Evolutionary conservation across 1,139 yeast species (phyloP).

Genomic region (Wickerhamomyces sp.): DNA sequence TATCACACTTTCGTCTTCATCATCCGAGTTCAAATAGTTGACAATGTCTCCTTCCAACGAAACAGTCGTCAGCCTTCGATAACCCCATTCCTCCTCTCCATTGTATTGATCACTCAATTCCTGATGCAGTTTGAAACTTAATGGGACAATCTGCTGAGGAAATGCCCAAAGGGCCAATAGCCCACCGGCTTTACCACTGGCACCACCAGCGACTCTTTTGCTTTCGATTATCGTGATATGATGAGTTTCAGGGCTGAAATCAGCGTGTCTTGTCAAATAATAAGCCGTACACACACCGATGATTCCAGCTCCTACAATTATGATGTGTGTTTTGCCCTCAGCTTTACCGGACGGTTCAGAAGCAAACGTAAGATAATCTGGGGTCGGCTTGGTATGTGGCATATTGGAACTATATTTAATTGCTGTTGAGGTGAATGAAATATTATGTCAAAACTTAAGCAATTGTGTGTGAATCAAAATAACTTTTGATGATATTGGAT

Average conservation of each 20-base stretch:
- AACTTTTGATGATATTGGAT: no score
- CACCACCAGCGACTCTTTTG: constrained; percentile 94
- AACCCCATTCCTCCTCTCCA: constrained; percentile 90
- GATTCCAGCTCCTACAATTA: constrained; percentile 90
- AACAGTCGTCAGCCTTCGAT: constrained; percentile 80
- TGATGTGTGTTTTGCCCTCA: constrained; percentile 60
- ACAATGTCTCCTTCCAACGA: constrained; percentile 80
- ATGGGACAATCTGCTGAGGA: constrained; percentile 89
- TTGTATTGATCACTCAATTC: constrained; percentile 71
- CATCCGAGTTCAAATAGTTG: constrained; percentile 20
- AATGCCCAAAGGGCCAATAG: constrained; percentile 93
- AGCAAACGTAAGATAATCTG: constrained; percentile 28
- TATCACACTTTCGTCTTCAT: constrained; percentile 8
- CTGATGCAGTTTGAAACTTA: constrained; percentile 82
- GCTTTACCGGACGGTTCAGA: constrained; percentile 53
- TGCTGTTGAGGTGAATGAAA: no score
- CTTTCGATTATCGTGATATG: constrained; percentile 88
- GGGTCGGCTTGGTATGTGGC: no score
- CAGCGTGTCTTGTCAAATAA: constrained; percentile 77
- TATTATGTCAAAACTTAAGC: no score
- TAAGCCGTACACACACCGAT: constrained; percentile 95
- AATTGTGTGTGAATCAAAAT: no score
- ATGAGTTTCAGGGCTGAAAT: constrained; percentile 63
- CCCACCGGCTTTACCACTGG: constrained; percentile 97
- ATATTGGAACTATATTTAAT: no score